Percentiles rank a stretch among this genome's conserved stretches.
Conservation (phyloP, 1,284 basidiomycete species). For the Apiotrichum siamense region DNA sequence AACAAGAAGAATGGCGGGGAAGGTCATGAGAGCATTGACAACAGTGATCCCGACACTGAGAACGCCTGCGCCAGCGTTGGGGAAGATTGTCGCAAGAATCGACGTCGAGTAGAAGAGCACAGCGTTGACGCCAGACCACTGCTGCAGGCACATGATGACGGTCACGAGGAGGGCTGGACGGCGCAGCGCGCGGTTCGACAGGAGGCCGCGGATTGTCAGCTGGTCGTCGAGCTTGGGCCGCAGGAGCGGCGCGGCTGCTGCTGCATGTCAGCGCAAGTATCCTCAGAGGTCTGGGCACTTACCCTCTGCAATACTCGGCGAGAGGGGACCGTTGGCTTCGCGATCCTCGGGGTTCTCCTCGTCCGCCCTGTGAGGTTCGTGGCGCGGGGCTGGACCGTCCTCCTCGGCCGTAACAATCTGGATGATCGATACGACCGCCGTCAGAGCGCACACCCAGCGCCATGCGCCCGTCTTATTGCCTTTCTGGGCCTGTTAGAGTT, state of each 20-base stretch:
- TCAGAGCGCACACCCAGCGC: conserved; percentile 67
- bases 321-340: neutral
- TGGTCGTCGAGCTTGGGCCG: conserved; percentile 33
- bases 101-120: conserved; percentile 81
- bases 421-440: conserved; percentile 55
- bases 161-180: conserved; percentile 64
- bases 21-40: conserved; percentile 73
- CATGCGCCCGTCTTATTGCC: conserved; percentile 51
- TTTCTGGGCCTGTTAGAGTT: conserved; percentile 18
- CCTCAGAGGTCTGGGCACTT: neutral
- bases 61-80: conserved; percentile 61
- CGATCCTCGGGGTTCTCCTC: conserved; percentile 5
- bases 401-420: conserved; percentile 54
- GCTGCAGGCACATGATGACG: conserved; percentile 69
- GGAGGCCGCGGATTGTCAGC: conserved; percentile 29
- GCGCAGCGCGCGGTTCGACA: conserved; percentile 57
- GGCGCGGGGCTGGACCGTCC: conserved; percentile 5
- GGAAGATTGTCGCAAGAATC: conserved; percentile 70
- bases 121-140: conserved; percentile 71
- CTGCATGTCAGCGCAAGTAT: no score
- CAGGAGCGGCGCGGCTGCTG: conserved; percentile 30
- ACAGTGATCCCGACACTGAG: conserved; percentile 51
- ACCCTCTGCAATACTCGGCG: neutral
- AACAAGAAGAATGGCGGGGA: conserved; percentile 76
- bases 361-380: neutral